phyloP scores from a whole-genome alignment of 2,329 filamentous ascomycete species.

The Pyricularia pennisetigena region DNA sequence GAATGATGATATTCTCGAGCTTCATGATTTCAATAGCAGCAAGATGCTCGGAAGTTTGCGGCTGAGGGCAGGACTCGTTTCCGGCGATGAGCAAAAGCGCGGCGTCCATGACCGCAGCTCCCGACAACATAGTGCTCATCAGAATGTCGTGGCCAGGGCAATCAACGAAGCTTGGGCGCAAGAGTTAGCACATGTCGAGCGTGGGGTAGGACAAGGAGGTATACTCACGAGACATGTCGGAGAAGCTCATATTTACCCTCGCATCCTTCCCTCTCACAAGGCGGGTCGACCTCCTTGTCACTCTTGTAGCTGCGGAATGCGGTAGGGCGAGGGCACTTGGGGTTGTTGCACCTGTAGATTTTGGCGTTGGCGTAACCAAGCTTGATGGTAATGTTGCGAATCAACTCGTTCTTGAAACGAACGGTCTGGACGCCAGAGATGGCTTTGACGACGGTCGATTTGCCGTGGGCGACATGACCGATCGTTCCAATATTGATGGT shows the following conservation, averaged over 20 bases:
- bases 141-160: constrained; percentile 99
- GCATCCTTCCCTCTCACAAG: constrained; percentile 91
- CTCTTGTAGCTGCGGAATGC: constrained; percentile 98
- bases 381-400: constrained; percentile 99
- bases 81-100: constrained; percentile 92
- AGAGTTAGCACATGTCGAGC: not conserved
- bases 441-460: constrained; percentile 97
- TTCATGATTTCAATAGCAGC: constrained; percentile 99
- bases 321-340: constrained; percentile 80
- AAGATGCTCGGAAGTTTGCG: constrained; percentile 96
- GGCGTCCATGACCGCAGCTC: constrained; percentile 98
- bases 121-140: constrained; percentile 99
- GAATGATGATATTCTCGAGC: constrained; percentile 97
- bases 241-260: constrained; percentile 77
- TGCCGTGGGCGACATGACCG: constrained; percentile 97
- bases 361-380: constrained; percentile 98
- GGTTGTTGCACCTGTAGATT: constrained; percentile 97
- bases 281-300: constrained; percentile 96
- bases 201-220: not conserved
- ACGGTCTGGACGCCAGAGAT: constrained; percentile 99
- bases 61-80: constrained; percentile 97
- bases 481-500: constrained; percentile 99
- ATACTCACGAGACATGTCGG: constrained; percentile 80
- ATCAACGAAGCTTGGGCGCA: constrained; percentile 68
- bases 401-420: constrained; percentile 98